phyloP scores from a whole-genome alignment of 345 rosid species.

The Heritiera littoralis region DNA sequence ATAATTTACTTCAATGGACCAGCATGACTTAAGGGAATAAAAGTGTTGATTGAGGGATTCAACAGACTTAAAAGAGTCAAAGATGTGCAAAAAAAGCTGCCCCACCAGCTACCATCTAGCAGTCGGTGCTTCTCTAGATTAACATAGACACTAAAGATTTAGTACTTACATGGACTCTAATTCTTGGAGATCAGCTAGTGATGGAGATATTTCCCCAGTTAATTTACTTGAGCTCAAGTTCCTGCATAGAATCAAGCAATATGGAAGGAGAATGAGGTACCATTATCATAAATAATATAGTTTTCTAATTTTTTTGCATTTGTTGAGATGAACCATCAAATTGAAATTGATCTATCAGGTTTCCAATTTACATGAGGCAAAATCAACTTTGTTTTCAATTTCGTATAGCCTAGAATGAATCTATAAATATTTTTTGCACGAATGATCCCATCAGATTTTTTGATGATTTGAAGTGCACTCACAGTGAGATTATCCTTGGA shows the following conservation, averaged over 20 bases:
- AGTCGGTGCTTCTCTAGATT: background rate
- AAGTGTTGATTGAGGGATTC: background rate
- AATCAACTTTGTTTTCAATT: background rate
- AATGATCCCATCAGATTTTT: background rate
- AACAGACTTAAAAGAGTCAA: background rate
- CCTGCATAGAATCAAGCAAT: conserved; percentile 13
- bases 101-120: background rate
- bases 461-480: conserved; percentile 17
- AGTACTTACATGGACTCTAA: conserved; percentile 33
- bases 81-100: background rate
- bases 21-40: background rate
- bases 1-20: background rate
- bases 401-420: background rate
- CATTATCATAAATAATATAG: background rate
- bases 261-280: background rate
- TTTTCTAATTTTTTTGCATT: background rate
- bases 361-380: background rate
- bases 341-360: background rate
- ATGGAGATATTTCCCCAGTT: conserved; percentile 25
- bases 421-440: background rate
- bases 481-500: conserved; percentile 43
- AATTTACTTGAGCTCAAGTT: conserved; percentile 39
- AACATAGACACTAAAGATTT: background rate
- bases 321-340: background rate
- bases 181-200: conserved; percentile 23